phyloP scores from a whole-genome alignment of 129 eudicot species.

The Dittrichia graveolens region DNA sequence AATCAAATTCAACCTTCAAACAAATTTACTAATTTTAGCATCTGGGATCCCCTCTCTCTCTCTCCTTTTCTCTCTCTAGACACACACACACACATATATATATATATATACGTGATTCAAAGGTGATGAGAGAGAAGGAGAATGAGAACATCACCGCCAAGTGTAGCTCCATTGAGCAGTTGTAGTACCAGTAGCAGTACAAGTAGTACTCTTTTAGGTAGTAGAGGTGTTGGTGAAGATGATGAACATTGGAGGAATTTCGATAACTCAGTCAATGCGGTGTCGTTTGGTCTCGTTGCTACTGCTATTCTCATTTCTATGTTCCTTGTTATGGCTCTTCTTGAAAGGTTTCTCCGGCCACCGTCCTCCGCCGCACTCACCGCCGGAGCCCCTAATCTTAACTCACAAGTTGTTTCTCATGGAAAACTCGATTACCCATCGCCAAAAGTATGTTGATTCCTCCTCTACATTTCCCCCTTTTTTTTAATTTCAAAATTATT shows the following conservation, averaged over 20 bases:
- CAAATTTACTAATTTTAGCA: too few relatives aligned
- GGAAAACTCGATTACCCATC: conserved; percentile 64
- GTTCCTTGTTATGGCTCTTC: conserved; percentile 62
- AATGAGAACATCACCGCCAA: conserved; percentile 33
- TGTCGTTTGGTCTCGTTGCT: conserved; percentile 64
- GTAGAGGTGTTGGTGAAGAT: conserved; percentile 20
- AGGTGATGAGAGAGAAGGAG: conserved; percentile 26
- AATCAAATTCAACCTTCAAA: background rate
- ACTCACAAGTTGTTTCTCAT: conserved; percentile 38
- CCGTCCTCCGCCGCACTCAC: conserved; percentile 36
- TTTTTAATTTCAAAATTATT: background rate
- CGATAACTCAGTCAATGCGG: conserved; percentile 59
- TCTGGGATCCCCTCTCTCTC: too few relatives aligned
- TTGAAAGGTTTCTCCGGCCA: conserved; percentile 59
- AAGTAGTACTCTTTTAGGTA: too few relatives aligned
- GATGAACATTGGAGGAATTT: conserved; percentile 53
- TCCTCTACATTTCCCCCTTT: background rate
- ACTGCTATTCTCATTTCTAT: conserved; percentile 62
- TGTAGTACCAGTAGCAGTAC: conserved; percentile 13
- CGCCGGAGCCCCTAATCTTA: conserved; percentile 28
- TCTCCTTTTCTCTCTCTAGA: too few relatives aligned
- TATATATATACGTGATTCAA: background rate
- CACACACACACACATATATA: too few relatives aligned
- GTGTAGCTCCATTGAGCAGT: conserved; percentile 45
- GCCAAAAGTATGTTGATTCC: conserved; percentile 67